Evolutionary conservation across 1,284 basidiomycete species (phyloP), one percentile per base, ranked within the genome.

Genomic region (Mycosarcoma mackinlayi): DNA sequence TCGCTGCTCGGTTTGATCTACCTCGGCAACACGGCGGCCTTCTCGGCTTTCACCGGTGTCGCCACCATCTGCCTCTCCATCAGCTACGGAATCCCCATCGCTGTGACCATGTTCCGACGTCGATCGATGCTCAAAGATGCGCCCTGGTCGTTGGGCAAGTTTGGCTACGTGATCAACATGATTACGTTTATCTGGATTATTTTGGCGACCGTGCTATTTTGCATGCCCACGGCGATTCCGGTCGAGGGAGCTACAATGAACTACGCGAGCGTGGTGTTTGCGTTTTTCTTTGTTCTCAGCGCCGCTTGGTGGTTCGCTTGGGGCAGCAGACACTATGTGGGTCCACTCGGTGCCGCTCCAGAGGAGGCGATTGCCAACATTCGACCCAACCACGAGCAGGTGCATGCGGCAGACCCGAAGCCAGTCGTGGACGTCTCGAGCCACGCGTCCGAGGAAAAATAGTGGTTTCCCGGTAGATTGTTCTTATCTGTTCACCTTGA

Each of bases 181-280:
- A 71, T 85, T 45, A 84, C 84, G 3, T 79, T 85, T 25, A 62
- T 80, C 3, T 85, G 84, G 85, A 84, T 85, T 67, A 40, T 83
- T 2, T 80, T 85, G 53, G 83, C 84, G 40, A 84, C 84, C 34
- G 76, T 85, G 47, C 75, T 85, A 25, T 85, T 85, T 77, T 84
- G 83, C 59, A 84, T 85, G 83, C 85, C 85, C 1, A 85, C 83
- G 2, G 83, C 83, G 6, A 80, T 82, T 10, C 78, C 51, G 27
- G 49, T 84, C 27, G 83, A 81, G 7, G 59, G 84, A 0, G 48
- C 59, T 10, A 83, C 80, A 11, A 86, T 86, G 84, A 86, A 83
- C 57, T 80, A 73, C 61, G 73, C 66, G 3, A 55, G 46, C 16
- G 74, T 76, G 25, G 76, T 79, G 31, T 76, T 73, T 45, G 49